Base-by-base conservation (phyloP, 306 rosid species). In the Inga oerstediana region DNA sequence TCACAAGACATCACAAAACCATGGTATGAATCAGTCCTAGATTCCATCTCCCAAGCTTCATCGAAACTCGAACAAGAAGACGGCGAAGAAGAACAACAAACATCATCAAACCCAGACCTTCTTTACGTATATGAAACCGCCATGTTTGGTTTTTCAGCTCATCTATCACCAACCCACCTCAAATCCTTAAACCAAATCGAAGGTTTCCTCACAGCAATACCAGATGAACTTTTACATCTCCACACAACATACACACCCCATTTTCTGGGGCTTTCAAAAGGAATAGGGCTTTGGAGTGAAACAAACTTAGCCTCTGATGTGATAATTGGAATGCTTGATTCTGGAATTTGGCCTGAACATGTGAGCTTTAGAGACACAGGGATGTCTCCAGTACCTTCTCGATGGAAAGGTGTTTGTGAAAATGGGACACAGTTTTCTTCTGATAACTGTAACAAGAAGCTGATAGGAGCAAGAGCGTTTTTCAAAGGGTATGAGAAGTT, bases 311-410 rank as follows among this genome's bases (percentile, higher is more conserved):
- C 92, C 76, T 83, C 88, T 4, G 93, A 93, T 67, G 89, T 90
- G 37, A 91, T 93, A 34, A 80, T 93, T 24, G 95, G 94, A 10
- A 59, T 91, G 30, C 81, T 93, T 19, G 97, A 93, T 65, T 85
- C 97, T 0, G 95, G 95, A 37, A 86, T 93, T 52, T 93, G 97
- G 97, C 97, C 97, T 2, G 95, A 93, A 54, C 95, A 93, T 22
- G 39, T 82, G 9, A 93, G 97, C 80, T 93, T 93, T 75, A 74
- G 65, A 49, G 95, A 91, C 73, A 44, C 86, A 6, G 89, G 89
- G 37, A 56, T 91, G 62, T 37, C 93, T 79, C 17, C 59, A 2
- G 80, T 89, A 43, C 97, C 97, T 14, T 35, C 76, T 79, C 83
- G 51, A 12, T 93, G 95, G 97, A 93, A 90, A 85, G 97, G 95